These are phyloP conservation scores for Neurospora sp. DNA, from an alignment of 495 filamentous ascomycete genomes.

Conservation along the genomic window DNA sequence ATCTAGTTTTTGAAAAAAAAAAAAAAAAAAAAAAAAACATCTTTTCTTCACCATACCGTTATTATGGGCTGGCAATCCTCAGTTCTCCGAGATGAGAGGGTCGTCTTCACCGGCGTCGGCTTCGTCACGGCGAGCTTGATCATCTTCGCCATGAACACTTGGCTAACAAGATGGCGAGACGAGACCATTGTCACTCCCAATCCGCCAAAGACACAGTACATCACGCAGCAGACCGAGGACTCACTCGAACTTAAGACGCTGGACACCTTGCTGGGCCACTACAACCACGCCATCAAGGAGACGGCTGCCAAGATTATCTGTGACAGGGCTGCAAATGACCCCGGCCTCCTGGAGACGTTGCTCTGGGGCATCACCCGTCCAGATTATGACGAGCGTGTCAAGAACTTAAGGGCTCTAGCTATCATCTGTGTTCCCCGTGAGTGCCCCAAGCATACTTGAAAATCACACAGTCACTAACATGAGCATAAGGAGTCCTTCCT, in stretches of 20 bases:
- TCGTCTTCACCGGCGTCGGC: constrained; percentile 31
- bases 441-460: background rate
- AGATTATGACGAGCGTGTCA: constrained; percentile 41
- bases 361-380: constrained; percentile 40
- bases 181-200: constrained; percentile 35
- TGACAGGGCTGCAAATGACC: constrained; percentile 41
- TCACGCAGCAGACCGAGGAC: constrained; percentile 51
- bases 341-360: constrained; percentile 28
- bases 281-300: constrained; percentile 44
- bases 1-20: background rate
- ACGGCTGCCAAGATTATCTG: constrained; percentile 41
- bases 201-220: constrained; percentile 46
- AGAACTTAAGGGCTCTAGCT: constrained; percentile 36
- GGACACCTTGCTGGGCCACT: constrained; percentile 40
- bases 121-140: constrained; percentile 27
- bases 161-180: constrained; percentile 37
- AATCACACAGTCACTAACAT: background rate
- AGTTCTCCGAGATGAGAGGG: constrained; percentile 31
- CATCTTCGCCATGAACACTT: constrained; percentile 21
- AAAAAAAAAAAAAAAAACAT: background rate
- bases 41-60: background rate
- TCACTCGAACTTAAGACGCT: constrained; percentile 38
- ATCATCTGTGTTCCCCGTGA: constrained; percentile 22
- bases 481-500: constrained; percentile 12
- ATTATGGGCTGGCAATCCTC: constrained; percentile 26